These are phyloP conservation scores for Mycena polygramma DNA, from an alignment of 768 basidiomycete species.

Conservation along the genomic window DNA sequence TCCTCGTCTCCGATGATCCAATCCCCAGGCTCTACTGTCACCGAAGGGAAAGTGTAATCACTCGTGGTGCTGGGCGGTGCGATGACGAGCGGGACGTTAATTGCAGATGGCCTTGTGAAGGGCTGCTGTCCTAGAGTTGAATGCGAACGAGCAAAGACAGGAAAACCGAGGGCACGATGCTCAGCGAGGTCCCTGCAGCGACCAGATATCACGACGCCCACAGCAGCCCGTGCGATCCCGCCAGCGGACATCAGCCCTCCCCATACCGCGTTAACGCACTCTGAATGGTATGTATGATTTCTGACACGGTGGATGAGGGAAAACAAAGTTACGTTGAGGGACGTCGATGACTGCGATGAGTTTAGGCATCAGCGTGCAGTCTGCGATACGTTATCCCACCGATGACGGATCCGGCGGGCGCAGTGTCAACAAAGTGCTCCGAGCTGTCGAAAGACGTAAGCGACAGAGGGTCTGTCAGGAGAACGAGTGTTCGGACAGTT, in stretches of 20 bases:
- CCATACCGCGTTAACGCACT: conserved; percentile 88
- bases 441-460: too few relatives aligned
- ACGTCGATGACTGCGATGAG: conserved; percentile 66
- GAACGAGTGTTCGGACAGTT: conserved; percentile 58
- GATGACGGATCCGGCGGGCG: conserved; percentile 72
- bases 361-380: too few relatives aligned
- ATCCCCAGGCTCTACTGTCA: conserved; percentile 79
- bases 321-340: conserved; percentile 67
- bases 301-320: background rate
- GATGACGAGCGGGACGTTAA: conserved; percentile 76
- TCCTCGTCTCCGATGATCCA: conserved; percentile 90
- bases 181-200: conserved; percentile 89
- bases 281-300: conserved; percentile 47
- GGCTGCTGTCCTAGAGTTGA: conserved; percentile 90
- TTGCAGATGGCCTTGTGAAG: conserved; percentile 83
- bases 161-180: conserved; percentile 76
- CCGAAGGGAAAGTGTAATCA: conserved; percentile 63
- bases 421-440: conserved; percentile 82
- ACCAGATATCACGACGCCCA: conserved; percentile 86
- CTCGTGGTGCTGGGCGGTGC: conserved; percentile 53
- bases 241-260: conserved; percentile 81
- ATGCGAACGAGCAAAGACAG: conserved; percentile 85
- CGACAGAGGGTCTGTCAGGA: too few relatives aligned
- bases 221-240: conserved; percentile 76
- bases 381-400: conserved; percentile 29